Conservation (phyloP, 2,329 filamentous ascomycete genomes). For the Microcera coccophila region DNA sequence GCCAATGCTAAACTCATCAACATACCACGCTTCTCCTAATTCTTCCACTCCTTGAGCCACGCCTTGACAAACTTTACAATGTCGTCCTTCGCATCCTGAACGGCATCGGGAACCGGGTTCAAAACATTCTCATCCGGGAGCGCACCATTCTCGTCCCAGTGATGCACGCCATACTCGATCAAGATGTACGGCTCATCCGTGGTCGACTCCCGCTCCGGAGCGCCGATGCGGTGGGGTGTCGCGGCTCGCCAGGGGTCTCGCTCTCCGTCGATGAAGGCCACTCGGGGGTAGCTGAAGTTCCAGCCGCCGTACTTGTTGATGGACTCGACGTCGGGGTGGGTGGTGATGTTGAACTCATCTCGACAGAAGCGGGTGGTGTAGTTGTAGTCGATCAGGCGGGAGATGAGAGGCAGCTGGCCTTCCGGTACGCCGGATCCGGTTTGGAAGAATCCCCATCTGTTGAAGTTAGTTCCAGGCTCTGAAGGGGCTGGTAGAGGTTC, state of each 20-base stretch:
- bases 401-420: constrained; percentile 64
- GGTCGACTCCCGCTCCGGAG: constrained; percentile 55
- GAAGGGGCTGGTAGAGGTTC: too few relatives aligned
- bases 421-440: constrained; percentile 67
- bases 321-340: constrained; percentile 56
- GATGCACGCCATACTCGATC: constrained; percentile 71
- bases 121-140: constrained; percentile 55
- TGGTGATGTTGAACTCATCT: constrained; percentile 65
- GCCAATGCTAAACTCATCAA: too few relatives aligned
- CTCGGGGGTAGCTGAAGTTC: constrained; percentile 66
- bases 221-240: constrained; percentile 63
- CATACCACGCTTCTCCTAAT: too few relatives aligned
- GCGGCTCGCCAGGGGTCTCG: constrained; percentile 77
- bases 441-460: constrained; percentile 72
- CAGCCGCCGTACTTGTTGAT: constrained; percentile 78
- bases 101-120: constrained; percentile 54
- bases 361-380: constrained; percentile 62
- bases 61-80: constrained; percentile 59
- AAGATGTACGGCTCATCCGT: constrained; percentile 66
- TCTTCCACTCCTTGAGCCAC: constrained; percentile 62
- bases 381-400: constrained; percentile 62
- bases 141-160: constrained; percentile 74
- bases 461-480: background rate
- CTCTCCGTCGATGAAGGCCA: constrained; percentile 73
- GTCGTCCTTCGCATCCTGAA: constrained; percentile 55